Conservation (phyloP, 2,329 filamentous ascomycete species). For the Arthrinium puccinioides region DNA sequence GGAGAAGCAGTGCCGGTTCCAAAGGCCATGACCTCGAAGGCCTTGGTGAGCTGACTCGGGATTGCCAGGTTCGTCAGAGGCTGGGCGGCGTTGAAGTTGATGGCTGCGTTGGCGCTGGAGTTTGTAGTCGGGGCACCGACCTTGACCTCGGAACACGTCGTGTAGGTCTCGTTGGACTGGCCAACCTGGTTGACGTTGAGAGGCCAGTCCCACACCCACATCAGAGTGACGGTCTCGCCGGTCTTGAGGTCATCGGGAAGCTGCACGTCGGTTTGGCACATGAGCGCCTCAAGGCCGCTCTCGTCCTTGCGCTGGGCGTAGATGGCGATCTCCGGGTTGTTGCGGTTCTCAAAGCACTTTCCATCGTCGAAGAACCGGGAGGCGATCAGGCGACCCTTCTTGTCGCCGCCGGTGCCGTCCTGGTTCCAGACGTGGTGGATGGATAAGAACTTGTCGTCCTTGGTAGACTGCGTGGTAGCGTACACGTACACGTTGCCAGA, state of each 20-base stretch:
- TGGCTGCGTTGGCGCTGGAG: conserved; percentile 22
- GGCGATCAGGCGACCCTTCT: conserved; percentile 67
- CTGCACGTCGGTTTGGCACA: conserved; percentile 75
- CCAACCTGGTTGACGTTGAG: conserved; percentile 40
- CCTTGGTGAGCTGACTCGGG: conserved; percentile 36
- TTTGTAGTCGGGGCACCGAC: conserved; percentile 20
- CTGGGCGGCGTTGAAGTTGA: conserved; percentile 7
- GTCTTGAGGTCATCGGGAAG: conserved; percentile 60
- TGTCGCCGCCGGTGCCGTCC: conserved; percentile 74
- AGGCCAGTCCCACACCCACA: conserved; percentile 97
- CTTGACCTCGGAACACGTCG: conserved; percentile 37
- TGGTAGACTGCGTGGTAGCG: conserved; percentile 54
- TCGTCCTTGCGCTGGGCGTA: conserved; percentile 50
- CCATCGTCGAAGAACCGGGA: conserved; percentile 83
- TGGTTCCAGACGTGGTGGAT: conserved; percentile 73
- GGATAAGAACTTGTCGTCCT: conserved; percentile 20
- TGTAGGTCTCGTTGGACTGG: conserved; percentile 50
- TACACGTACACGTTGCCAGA: conserved; percentile 71
- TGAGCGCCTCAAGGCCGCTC: conserved; percentile 49
- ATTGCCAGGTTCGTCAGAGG: conserved; percentile 22
- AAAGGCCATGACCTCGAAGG: conserved; percentile 28
- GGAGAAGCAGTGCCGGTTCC: conserved; percentile 16
- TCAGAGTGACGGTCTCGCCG: conserved; percentile 67
- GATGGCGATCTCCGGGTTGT: conserved; percentile 29
- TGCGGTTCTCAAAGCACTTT: conserved; percentile 77